Conservation (phyloP, 2,329 filamentous ascomycete species). For the Cladosporium sp. region DNA sequence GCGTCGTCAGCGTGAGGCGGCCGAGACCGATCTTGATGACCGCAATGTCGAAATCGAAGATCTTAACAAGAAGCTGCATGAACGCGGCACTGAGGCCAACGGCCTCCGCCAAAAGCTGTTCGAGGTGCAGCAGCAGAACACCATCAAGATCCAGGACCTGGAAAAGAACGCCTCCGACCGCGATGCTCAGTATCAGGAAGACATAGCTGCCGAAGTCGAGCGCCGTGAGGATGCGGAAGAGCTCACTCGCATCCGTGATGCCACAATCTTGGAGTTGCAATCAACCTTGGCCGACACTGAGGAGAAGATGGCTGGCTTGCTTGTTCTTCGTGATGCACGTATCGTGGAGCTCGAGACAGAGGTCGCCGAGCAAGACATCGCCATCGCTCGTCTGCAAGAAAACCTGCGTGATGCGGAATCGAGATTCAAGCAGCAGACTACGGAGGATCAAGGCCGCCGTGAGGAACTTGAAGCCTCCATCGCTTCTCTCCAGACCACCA, state of each 20-base stretch:
- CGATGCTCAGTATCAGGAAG: constrained; percentile 35
- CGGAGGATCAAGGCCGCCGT: constrained; percentile 17
- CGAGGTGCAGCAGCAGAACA: constrained; percentile 41
- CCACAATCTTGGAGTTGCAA: constrained; percentile 34
- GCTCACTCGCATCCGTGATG: constrained; percentile 31
- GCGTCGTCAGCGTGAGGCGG: constrained; percentile 40
- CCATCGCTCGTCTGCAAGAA: constrained; percentile 25
- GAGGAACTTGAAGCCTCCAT: constrained; percentile 28
- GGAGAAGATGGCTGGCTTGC: constrained; percentile 21
- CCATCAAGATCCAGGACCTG: constrained; percentile 35
- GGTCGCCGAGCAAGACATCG: constrained; percentile 20
- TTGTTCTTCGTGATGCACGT: constrained; percentile 28
- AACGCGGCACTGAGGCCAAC: constrained; percentile 44
- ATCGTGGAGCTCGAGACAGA: constrained; percentile 27
- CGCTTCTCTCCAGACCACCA: constrained; percentile 20
- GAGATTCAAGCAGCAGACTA: constrained; percentile 16
- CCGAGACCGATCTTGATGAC: constrained; percentile 41
- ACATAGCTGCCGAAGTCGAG: constrained; percentile 36
- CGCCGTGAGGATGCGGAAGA: constrained; percentile 37
- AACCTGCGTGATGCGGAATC: constrained; percentile 24
- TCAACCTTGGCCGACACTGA: constrained; percentile 32
- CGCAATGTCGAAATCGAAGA: constrained; percentile 39
- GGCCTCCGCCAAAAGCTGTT: constrained; percentile 47
- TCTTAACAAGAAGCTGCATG: constrained; percentile 37
- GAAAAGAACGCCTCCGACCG: constrained; percentile 35